A percentile compares a stretch with the other conserved stretches of the same genome.
phyloP scores from a whole-genome alignment of 768 basidiomycete genomes.

The Rhodosporidiobolus sp. region DNA sequence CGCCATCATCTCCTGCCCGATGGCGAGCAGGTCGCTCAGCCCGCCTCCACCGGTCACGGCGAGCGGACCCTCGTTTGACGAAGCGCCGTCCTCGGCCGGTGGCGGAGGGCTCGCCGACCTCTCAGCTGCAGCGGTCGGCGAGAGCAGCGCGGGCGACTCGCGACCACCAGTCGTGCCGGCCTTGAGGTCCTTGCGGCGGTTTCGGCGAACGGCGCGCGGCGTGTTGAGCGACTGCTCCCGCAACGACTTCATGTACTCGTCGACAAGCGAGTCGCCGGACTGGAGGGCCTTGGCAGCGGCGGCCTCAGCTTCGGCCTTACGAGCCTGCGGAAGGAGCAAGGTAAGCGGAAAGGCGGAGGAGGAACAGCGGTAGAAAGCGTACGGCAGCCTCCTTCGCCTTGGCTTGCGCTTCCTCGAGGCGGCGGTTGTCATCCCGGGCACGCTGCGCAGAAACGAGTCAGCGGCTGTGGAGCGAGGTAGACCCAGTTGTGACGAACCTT shows the following conservation, averaged over 20 bases:
- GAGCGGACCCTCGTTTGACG: not conserved
- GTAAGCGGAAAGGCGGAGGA: not conserved
- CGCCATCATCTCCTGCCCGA: constrained; percentile 27
- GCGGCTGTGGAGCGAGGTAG: not conserved
- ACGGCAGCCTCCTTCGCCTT: constrained; percentile 22
- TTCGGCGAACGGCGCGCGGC: constrained; percentile 13
- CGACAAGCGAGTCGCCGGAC: constrained; percentile 30
- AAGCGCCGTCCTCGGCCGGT: not conserved
- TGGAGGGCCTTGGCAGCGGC: constrained; percentile 13
- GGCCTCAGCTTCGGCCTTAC: constrained; percentile 31
- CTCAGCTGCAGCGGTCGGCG: not conserved
- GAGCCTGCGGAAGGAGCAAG: constrained; percentile 4
- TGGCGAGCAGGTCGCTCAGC: constrained; percentile 27
- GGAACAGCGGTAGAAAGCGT: not conserved
- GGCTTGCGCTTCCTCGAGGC: constrained; percentile 12
- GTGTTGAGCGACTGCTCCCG: constrained; percentile 29
- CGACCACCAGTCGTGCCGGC: not conserved
- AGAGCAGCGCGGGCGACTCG: constrained; percentile 5
- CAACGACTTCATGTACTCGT: constrained; percentile 31
- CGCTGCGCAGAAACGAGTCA: not conserved
- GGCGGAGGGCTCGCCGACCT: not conserved
- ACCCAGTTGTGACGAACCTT: too few species aligned
- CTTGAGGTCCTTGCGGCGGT: constrained; percentile 7
- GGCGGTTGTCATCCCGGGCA: constrained; percentile 29
- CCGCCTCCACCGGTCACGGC: not conserved